A percentile compares a stretch with the other conserved stretches of the same genome.
phyloP scores from a whole-genome alignment of 768 basidiomycete genomes.

The Calocybe indica region DNA sequence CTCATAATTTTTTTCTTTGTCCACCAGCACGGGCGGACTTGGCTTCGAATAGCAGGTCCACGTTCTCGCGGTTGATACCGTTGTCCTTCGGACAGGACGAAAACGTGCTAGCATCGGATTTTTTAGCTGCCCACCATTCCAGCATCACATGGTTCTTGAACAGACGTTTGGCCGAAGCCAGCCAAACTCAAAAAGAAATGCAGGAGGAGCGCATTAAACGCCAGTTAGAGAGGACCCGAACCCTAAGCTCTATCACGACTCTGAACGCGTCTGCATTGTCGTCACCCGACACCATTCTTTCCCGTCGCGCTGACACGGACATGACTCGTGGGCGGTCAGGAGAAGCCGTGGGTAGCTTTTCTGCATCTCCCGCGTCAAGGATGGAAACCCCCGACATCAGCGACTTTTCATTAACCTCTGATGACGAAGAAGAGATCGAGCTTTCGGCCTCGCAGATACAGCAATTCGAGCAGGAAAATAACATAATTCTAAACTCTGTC shows the following conservation, averaged over 20 bases:
- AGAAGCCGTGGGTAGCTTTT: slow-evolving; percentile 55
- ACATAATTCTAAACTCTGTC: slow-evolving; percentile 74
- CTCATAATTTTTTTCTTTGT: slow-evolving; percentile 7
- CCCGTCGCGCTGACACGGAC: slow-evolving; percentile 33
- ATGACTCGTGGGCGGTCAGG: slow-evolving; percentile 49
- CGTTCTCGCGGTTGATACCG: slow-evolving; percentile 66
- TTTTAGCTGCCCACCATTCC: slow-evolving; percentile 89
- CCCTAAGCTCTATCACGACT: slow-evolving; percentile 76
- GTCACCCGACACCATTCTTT: too few species aligned
- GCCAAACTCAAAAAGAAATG: slow-evolving; percentile 76
- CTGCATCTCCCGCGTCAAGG: slow-evolving; percentile 26
- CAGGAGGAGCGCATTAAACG: slow-evolving; percentile 93
- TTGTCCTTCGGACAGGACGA: slow-evolving; percentile 58
- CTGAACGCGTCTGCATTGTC: slow-evolving; percentile 36
- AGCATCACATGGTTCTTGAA: slow-evolving; percentile 89
- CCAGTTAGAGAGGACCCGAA: slow-evolving; percentile 77
- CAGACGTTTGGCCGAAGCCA: slow-evolving; percentile 71
- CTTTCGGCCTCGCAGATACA: slow-evolving; percentile 84
- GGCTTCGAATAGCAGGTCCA: slow-evolving; percentile 56
- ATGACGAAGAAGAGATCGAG: slow-evolving; percentile 75
- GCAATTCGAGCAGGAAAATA: slow-evolving; percentile 92
- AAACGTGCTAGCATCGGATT: slow-evolving; percentile 51
- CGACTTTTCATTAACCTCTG: slow-evolving; percentile 27
- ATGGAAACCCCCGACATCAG: slow-evolving; percentile 19
- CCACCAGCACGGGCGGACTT: slow-evolving; percentile 60